These are phyloP conservation scores for Penicillium crystallinum DNA, from an alignment of 495 filamentous ascomycete species.

Conservation along the genomic window DNA sequence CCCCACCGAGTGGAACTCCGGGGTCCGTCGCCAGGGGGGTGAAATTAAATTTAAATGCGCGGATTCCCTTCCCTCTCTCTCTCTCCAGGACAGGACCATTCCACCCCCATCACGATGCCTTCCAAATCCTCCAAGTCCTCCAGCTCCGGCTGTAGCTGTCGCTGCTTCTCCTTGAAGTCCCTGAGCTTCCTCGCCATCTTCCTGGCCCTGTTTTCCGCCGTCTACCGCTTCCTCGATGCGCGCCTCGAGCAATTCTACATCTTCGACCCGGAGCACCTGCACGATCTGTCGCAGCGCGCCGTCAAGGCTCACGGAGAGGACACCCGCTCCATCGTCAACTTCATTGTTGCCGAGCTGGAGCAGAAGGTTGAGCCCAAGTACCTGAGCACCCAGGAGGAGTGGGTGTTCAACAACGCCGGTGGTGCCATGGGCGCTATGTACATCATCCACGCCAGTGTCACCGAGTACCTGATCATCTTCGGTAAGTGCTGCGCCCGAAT, in stretches of 20 bases:
- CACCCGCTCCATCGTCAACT: conserved; percentile 60
- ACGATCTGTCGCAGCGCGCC: conserved; percentile 59
- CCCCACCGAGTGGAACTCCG: conserved; percentile 16
- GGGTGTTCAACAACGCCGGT: conserved; percentile 63
- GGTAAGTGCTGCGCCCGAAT: conserved; percentile 32
- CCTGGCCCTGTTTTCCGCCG: conserved; percentile 52
- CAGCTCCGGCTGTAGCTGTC: conserved; percentile 19
- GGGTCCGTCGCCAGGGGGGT: conserved; percentile 14
- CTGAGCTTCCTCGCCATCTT: conserved; percentile 57
- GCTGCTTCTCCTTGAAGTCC: conserved; percentile 26
- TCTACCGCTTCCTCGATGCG: conserved; percentile 60
- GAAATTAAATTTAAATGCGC: conserved; percentile 11
- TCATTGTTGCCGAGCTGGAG: conserved; percentile 49
- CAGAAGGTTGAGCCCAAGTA: conserved; percentile 35
- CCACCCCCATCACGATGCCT: conserved; percentile 15
- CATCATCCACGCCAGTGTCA: conserved; percentile 81
- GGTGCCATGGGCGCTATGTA: conserved; percentile 89
- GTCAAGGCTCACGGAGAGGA: conserved; percentile 67
- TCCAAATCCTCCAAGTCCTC: conserved; percentile 23
- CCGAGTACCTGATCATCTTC: conserved; percentile 79
- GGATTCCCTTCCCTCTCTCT: not conserved
- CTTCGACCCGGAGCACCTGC: conserved; percentile 62
- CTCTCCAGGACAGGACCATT: not conserved
- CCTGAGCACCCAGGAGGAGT: conserved; percentile 43
- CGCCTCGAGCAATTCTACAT: conserved; percentile 73